These are phyloP conservation scores for Holtermannia corniformis DNA, from an alignment of 768 basidiomycete genomes.

Conservation along the genomic window DNA sequence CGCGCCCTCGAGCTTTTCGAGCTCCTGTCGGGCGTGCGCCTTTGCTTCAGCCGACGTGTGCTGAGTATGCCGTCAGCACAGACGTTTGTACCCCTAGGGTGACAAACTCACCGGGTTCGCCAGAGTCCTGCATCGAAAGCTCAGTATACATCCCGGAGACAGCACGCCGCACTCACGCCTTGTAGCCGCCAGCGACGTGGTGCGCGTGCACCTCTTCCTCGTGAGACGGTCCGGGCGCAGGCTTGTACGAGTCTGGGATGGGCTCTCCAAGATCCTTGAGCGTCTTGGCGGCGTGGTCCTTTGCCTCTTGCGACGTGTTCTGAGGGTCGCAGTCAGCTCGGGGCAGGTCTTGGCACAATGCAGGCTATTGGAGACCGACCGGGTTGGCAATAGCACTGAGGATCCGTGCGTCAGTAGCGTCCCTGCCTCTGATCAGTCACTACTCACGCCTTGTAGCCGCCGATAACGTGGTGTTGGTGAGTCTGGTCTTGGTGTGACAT, in stretches of 20 bases:
- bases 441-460: neutral
- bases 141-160: neutral
- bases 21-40: slow-evolving; percentile 49
- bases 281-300: neutral
- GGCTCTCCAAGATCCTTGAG: neutral
- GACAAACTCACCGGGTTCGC: neutral
- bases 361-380: neutral
- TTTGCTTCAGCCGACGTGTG: slow-evolving; percentile 49
- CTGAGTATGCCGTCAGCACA: neutral
- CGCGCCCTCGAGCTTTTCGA: slow-evolving; percentile 30
- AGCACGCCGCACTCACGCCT: neutral
- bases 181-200: neutral
- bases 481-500: neutral
- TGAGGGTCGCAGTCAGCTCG: neutral
- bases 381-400: neutral
- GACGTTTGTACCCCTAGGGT: neutral
- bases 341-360: too few relatives aligned
- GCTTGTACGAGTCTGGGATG: too few relatives aligned
- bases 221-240: too few relatives aligned
- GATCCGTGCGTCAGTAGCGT: neutral
- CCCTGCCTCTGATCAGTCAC: too few relatives aligned
- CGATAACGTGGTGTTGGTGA: neutral
- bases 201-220: neutral
- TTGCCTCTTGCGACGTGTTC: neutral
- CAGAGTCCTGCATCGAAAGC: neutral